phyloP scores from a whole-genome alignment of 805 yeast genomes.

The Scheffersomyces amazonensis region DNA sequence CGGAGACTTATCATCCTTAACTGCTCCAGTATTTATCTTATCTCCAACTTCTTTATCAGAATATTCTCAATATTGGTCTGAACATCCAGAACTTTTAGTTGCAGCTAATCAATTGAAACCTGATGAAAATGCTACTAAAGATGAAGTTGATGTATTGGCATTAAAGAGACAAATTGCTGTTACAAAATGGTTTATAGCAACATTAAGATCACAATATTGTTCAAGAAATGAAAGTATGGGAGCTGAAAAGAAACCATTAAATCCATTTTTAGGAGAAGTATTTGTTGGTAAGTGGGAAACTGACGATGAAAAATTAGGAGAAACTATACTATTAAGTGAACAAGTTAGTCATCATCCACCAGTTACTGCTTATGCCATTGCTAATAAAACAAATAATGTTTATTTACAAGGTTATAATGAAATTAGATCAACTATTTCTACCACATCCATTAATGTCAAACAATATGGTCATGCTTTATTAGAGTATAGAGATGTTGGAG shows the following conservation, averaged over 20 bases:
- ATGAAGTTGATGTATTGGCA: slow-evolving; percentile 41
- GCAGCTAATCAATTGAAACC: slow-evolving; percentile 57
- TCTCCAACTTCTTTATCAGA: slow-evolving; percentile 87
- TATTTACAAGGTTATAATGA: slow-evolving; percentile 86
- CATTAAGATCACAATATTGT: slow-evolving; percentile 90
- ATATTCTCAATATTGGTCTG: slow-evolving; percentile 95
- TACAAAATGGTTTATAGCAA: slow-evolving; percentile 85
- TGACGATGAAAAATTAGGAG: slow-evolving; percentile 56
- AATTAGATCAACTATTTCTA: slow-evolving; percentile 77
- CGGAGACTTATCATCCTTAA: slow-evolving; percentile 88
- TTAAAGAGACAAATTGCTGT: slow-evolving; percentile 76
- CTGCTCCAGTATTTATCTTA: slow-evolving; percentile 96
- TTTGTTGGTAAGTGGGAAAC: slow-evolving; percentile 88
- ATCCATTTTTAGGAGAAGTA: slow-evolving; percentile 93
- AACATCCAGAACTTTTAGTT: slow-evolving; percentile 78
- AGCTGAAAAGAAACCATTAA: slow-evolving; percentile 94
- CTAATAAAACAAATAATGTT: slow-evolving; percentile 68
- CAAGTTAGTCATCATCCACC: slow-evolving; percentile 99
- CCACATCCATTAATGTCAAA: slow-evolving; percentile 78
- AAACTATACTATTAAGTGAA: slow-evolving; percentile 76
- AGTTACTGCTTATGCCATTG: slow-evolving; percentile 84
- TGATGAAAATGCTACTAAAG: slow-evolving; percentile 34
- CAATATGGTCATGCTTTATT: slow-evolving; percentile 90
- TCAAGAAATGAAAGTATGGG: slow-evolving; percentile 90
- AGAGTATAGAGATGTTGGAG: slow-evolving; percentile 58